Conservation (phyloP, 331 rosid genomes). For the Ulmus americana region DNA sequence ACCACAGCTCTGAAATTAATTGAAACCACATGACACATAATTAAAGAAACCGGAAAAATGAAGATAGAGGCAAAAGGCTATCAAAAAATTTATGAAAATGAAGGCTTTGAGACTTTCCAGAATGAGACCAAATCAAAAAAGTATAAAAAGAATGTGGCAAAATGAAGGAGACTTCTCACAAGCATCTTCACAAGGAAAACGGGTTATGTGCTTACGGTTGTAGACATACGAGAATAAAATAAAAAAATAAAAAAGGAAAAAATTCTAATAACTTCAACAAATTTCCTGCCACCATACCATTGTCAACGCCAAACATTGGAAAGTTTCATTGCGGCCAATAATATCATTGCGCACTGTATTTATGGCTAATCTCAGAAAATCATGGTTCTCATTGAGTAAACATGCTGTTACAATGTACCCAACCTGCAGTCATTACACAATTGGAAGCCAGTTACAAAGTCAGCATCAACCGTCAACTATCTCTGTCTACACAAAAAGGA, state of each 20-base stretch:
- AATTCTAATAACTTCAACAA: not conserved
- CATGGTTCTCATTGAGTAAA: conserved; percentile 97
- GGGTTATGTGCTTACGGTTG: not conserved
- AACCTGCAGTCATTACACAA: conserved; percentile 63
- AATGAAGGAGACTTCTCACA: not conserved
- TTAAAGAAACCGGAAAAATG: conserved; percentile 10
- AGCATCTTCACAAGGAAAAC: conserved; percentile 1
- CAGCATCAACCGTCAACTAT: not conserved
- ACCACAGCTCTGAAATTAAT: conserved; percentile 7
- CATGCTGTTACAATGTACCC: conserved; percentile 94
- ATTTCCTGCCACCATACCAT: conserved; percentile 59
- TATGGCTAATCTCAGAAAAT: conserved; percentile 94
- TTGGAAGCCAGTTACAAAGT: conserved; percentile 18
- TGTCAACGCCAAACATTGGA: conserved; percentile 92
- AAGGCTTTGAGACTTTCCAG: not conserved
- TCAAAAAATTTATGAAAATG: not conserved
- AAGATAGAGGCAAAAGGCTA: not conserved
- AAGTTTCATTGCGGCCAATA: conserved; percentile 97
- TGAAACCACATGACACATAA: conserved; percentile 12
- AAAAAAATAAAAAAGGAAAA: not conserved
- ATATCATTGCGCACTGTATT: conserved; percentile 95
- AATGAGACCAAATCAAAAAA: not conserved
- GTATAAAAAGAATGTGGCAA: not conserved
- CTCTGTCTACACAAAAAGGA: not conserved
- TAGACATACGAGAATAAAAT: not conserved